Percentiles rank a stretch among this genome's conserved stretches.
These are phyloP conservation scores for Cyphellophora europaea DNA, from an alignment of 2,329 filamentous ascomycete genomes.

Conservation along the genomic window DNA sequence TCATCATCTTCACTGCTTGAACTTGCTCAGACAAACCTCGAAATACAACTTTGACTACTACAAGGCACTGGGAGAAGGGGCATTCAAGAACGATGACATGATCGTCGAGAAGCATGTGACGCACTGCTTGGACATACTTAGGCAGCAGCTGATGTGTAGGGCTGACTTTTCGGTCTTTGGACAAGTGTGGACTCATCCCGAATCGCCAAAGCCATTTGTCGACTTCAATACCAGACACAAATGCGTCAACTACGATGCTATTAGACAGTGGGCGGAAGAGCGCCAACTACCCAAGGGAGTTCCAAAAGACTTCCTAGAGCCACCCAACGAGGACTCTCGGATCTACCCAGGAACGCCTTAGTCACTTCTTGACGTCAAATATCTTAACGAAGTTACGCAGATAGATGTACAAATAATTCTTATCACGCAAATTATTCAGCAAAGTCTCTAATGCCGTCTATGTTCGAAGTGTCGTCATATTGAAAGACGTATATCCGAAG, in stretches of 20 bases:
- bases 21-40: slow-evolving; percentile 48
- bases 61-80: slow-evolving; percentile 36
- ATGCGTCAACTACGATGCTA: slow-evolving; percentile 48
- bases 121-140: slow-evolving; percentile 53
- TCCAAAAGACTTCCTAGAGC: slow-evolving; percentile 33
- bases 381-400: no score
- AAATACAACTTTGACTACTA: slow-evolving; percentile 55
- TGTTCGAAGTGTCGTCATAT: no score
- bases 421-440: no score
- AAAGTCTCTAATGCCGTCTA: no score
- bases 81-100: slow-evolving; percentile 47
- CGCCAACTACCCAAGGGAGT: slow-evolving; percentile 40
- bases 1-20: slow-evolving; percentile 43
- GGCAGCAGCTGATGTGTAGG: slow-evolving; percentile 56
- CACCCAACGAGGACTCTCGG: slow-evolving; percentile 19
- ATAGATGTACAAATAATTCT: no score
- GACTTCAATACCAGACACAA: slow-evolving; percentile 54
- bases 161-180: slow-evolving; percentile 51
- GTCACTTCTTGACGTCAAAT: no score
- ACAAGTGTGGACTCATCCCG: slow-evolving; percentile 48
- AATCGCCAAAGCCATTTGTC: slow-evolving; percentile 42
- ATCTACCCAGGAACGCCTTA: not conserved
- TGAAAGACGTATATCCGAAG: no score
- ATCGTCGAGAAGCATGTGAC: slow-evolving; percentile 48
- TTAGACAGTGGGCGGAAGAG: slow-evolving; percentile 45